Evolutionary conservation across 495 filamentous ascomycete genomes (phyloP), one percentile per base, ranked within the genome.

Genomic region (Aspergillus nanangensis): DNA sequence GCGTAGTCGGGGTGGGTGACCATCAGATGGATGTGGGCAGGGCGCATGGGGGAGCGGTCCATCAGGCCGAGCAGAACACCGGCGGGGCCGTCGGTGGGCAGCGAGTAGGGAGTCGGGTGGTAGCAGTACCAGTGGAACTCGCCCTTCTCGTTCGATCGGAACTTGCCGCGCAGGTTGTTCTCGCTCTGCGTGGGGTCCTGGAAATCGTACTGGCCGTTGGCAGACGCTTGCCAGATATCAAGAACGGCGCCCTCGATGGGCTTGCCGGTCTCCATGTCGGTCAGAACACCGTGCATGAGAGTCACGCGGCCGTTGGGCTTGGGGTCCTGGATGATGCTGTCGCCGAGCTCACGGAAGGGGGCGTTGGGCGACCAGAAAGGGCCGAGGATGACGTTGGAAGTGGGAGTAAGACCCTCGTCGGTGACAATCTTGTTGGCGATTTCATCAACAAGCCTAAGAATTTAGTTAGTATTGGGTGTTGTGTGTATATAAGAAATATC

Each of bases 181-280:
- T 84, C 81, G 36, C 70, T 65, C 76, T 92, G 87, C 27, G 80
- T 71, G 29, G 84, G 82, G 66, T 91, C 88, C 70, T 93, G 88
- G 81, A 90, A 89, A 65, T 93, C 88, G 78, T 93, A 93, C 61
- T 86, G 79, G 58, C 86, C 87, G 72, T 91, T 93, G 66, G 86
- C 75, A 5, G 80, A 84, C 32, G 86, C 86, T 62, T 93, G 86
- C 88, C 88, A 93, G 72, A 90, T 84, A 63, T 93, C 88, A 59
- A 92, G 79, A 44, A 86, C 81, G 56, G 85, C 87, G 55, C 67
- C 66, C 38, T 70, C 76, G 62, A 92, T 83, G 44, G 82, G 82
- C 66, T 79, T 72, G 55, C 82, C 81, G 18, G 87, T 88, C 42
- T 80, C 75, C 58, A 88, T 77, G 67, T 92, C 87, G 45, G 62